Evolutionary conservation across 2,329 filamentous ascomycete genomes (phyloP), one percentile per base, ranked within the genome.

Genomic region (Penicillium sp.): DNA sequence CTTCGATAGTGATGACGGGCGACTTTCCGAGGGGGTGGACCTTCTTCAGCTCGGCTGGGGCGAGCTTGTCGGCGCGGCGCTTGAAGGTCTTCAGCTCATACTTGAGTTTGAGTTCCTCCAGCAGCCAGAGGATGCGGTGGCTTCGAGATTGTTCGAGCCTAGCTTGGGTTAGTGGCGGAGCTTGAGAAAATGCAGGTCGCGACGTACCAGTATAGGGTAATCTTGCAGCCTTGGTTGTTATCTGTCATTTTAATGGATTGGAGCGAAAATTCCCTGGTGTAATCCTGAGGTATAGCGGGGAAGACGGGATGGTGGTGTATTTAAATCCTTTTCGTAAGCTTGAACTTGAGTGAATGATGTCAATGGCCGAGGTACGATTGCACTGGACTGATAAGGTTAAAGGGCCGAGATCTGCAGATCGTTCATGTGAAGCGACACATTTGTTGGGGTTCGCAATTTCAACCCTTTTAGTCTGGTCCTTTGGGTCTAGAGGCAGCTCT

Each of bases 11-110:
- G 62, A 98, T 78, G 43, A 93, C 78, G 0, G 93, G 93, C 1
- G 91, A 92, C 73, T 96, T 96, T 60, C 93, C 93, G 4, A 97
- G 81, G 0, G 91, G 89, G 69, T 96, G 91, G 37, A 96, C 77
- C 61, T 90, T 81, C 68, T 89, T 87, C 46, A 97, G 82, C 67
- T 90, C 88, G 0, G 85, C 79, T 3, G 91, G 90, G 1, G 93
- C 93, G n/a, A 90, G 79, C 64, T 79, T 82, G 54, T 88, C 83
- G 56, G 75, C 67, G 39, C 73, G 72, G 37, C 93, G 88, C 73
- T 90, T 91, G 81, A 89, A 95, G 53, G 89, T 82, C 68, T 93
- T 86, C 56, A 97, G 77, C 60, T 93, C 85, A 75, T 96, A 96
- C 27, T 88, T 82, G 33, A 96, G 74, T 44, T 89, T 82, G 60